phyloP scores from a whole-genome alignment of 2,329 filamentous ascomycete genomes.

The Pseudogymnoascus sp. region DNA sequence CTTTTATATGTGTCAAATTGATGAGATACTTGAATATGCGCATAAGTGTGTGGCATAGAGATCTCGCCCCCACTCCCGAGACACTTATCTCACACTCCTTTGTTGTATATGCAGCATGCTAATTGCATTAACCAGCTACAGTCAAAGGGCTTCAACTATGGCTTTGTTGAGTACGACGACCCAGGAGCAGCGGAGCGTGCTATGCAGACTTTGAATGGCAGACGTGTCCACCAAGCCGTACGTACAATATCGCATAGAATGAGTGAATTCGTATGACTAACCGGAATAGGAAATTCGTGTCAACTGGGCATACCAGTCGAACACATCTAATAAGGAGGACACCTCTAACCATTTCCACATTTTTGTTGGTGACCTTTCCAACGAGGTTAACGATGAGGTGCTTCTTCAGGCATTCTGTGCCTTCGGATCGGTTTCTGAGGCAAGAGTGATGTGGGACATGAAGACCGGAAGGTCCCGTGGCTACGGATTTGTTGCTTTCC shows the following conservation, averaged over 20 bases:
- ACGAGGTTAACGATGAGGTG: conserved; percentile 97
- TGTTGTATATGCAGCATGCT: conserved; percentile 18
- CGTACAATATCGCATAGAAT: conserved; percentile 28
- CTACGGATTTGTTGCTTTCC: conserved; percentile 96
- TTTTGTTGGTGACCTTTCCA: conserved; percentile 94
- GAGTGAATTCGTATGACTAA: conserved; percentile 22
- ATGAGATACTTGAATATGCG: conserved; percentile 17
- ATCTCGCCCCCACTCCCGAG: conserved; percentile 24
- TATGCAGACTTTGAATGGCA: conserved; percentile 93
- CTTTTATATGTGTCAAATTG: conserved; percentile 21
- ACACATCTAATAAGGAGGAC: conserved; percentile 88
- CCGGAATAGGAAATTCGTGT: conserved; percentile 80
- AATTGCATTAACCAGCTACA: conserved; percentile 39
- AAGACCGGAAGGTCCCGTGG: conserved; percentile 96
- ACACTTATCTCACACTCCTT: conserved; percentile 9
- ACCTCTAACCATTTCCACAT: conserved; percentile 98
- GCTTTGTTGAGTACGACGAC: conserved; percentile 98
- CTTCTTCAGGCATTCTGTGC: conserved; percentile 89
- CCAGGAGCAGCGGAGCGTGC: conserved; percentile 92
- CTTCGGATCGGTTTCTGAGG: conserved; percentile 92
- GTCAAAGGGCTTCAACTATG: conserved; percentile 97
- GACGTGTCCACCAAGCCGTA: conserved; percentile 92
- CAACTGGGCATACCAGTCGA: conserved; percentile 99
- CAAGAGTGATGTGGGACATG: conserved; percentile 99
- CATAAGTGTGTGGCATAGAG: conserved; percentile 18